Evolutionary conservation across 257 asterid genomes (phyloP).

Genomic region (Anisodus tanguticus): DNA sequence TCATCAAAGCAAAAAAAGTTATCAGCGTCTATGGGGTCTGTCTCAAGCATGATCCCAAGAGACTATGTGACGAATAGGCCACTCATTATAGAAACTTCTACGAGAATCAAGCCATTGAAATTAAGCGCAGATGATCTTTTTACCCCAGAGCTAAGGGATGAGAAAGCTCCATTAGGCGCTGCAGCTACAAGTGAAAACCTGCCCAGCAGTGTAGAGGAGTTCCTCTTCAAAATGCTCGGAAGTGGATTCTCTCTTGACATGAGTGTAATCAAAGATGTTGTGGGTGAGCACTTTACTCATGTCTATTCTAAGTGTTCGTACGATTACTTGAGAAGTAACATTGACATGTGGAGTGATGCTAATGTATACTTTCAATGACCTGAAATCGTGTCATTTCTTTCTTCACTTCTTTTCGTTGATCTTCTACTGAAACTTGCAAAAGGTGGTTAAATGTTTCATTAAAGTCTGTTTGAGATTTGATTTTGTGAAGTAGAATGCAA

Average conservation of each 20-base stretch:
- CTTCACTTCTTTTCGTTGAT: conserved; percentile 6
- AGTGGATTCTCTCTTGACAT: conserved; percentile 67
- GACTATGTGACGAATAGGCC: conserved; percentile 50
- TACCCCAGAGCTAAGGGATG: conserved; percentile 60
- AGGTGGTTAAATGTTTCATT: conserved; percentile 10
- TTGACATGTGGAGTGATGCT: neutral
- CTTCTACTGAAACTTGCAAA: neutral
- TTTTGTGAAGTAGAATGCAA: conserved; percentile 20
- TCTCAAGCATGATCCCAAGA: conserved; percentile 68
- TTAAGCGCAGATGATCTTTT: conserved; percentile 59
- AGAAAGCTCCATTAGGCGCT: conserved; percentile 43
- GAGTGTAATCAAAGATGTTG: conserved; percentile 60
- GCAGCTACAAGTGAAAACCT: conserved; percentile 45
- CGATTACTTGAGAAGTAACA: neutral
- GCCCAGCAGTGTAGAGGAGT: conserved; percentile 54
- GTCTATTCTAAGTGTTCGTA: neutral
- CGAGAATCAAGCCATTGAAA: conserved; percentile 58
- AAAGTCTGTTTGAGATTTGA: conserved; percentile 16
- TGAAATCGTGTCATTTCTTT: neutral
- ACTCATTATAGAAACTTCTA: conserved; percentile 42
- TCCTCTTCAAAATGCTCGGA: conserved; percentile 77
- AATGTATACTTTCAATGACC: neutral
- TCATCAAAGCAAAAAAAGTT: conserved; percentile 49
- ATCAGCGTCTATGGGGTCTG: conserved; percentile 71
- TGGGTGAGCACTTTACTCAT: conserved; percentile 55